A percentile compares a stretch with the other conserved stretches of the same genome.
phyloP scores from a whole-genome alignment of 768 basidiomycete genomes.

The Tylopilus rubrobrunneus region DNA sequence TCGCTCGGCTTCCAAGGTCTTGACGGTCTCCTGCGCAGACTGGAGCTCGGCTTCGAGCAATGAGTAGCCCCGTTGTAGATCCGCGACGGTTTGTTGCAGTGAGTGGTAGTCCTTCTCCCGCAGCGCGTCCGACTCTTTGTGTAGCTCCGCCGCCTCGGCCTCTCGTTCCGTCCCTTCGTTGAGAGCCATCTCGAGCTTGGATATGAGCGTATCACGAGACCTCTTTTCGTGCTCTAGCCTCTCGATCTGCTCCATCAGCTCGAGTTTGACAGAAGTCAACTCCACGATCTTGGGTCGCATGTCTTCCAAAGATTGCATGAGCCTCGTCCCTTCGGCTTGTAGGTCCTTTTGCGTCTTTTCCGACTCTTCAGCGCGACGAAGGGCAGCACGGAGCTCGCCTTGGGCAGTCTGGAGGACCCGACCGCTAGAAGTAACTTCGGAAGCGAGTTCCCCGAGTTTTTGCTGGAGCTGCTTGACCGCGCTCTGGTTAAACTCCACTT shows the following conservation, averaged over 20 bases:
- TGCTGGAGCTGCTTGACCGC: conserved; percentile 53
- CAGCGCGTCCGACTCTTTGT: conserved; percentile 41
- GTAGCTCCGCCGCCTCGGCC: conserved; percentile 42
- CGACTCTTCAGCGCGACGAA: conserved; percentile 68
- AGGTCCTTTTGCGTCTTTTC: conserved; percentile 69
- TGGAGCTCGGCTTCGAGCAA: conserved; percentile 64
- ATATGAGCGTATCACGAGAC: conserved; percentile 54
- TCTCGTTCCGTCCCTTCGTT: conserved; percentile 52
- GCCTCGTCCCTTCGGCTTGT: conserved; percentile 70
- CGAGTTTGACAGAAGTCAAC: conserved; percentile 67
- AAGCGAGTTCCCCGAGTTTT: conserved; percentile 51
- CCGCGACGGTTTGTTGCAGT: conserved; percentile 47
- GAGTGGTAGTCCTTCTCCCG: conserved; percentile 52
- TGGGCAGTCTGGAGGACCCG: conserved; percentile 60
- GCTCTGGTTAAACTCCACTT: conserved; percentile 43
- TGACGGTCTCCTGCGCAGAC: conserved; percentile 47
- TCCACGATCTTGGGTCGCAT: conserved; percentile 84
- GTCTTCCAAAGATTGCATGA: conserved; percentile 80
- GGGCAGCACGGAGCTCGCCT: conserved; percentile 60
- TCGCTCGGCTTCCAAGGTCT: conserved; percentile 64
- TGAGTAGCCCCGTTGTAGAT: conserved; percentile 59
- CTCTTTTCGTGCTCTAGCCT: conserved; percentile 50
- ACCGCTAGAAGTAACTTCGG: conserved; percentile 49
- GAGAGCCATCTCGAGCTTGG: conserved; percentile 56
- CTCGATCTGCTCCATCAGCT: conserved; percentile 63